phyloP scores from a whole-genome alignment of 225 moss, liverwort and hornwort species.

The Antitrichia curtipendula region DNA sequence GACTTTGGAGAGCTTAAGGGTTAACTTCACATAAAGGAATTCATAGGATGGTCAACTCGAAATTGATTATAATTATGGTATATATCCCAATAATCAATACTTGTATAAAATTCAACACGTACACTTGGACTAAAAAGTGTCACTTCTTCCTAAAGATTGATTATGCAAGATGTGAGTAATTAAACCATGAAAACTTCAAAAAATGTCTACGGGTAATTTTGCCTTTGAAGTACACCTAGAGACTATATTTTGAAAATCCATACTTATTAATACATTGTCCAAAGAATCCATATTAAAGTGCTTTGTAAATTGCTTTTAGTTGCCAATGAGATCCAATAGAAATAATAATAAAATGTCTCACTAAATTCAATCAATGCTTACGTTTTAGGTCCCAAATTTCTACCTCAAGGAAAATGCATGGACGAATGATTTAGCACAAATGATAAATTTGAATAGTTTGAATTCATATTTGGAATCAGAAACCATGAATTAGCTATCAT shows the following conservation, averaged over 20 bases:
- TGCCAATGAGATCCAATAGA: too few relatives aligned
- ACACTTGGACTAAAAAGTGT: accelerated
- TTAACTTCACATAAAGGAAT: background rate
- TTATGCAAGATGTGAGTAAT: background rate
- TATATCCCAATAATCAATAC: accelerated
- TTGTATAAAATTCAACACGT: accelerated
- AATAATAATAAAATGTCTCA: too few relatives aligned
- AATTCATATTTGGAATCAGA: background rate
- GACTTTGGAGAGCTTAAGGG: too few relatives aligned
- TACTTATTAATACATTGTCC: background rate
- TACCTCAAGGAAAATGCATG: accelerated
- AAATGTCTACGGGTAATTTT: accelerated
- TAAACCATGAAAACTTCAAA: accelerated
- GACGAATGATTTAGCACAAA: accelerated
- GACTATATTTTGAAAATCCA: background rate
- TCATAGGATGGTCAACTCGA: accelerated
- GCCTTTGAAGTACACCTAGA: accelerated
- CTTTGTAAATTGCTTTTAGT: too few relatives aligned
- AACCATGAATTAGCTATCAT: accelerated
- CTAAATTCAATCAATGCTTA: background rate
- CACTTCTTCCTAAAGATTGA: background rate
- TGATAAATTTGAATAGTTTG: background rate
- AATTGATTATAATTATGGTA: background rate
- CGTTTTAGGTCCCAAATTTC: background rate
- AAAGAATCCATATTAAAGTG: background rate